Evolutionary conservation across 768 basidiomycete species (phyloP).

Genomic region (Terana coerulea): DNA sequence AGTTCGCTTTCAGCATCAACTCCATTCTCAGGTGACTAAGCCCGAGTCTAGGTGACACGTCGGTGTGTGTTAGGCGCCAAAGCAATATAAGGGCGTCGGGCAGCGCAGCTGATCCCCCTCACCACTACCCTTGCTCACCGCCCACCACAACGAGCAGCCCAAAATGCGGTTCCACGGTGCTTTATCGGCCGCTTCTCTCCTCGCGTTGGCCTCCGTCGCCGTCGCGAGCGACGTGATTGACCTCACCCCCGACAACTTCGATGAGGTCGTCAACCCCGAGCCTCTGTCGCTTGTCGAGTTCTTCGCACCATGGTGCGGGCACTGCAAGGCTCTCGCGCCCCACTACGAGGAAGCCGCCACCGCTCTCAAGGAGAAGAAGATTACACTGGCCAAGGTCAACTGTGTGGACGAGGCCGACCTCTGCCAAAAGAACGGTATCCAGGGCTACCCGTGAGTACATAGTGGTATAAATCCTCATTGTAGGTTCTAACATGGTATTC

Average conservation of each 20-base stretch:
- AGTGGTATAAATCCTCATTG: neutral
- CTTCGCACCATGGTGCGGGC: conserved; percentile 94
- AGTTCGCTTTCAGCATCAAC: neutral
- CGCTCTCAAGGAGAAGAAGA: conserved; percentile 80
- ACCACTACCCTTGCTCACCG: neutral
- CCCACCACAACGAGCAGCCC: conserved; percentile 12
- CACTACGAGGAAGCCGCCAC: conserved; percentile 95
- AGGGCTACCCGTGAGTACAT: conserved; percentile 90
- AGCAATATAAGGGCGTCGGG: neutral
- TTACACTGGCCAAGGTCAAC: conserved; percentile 95
- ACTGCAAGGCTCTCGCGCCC: conserved; percentile 93
- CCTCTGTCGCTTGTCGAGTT: conserved; percentile 89
- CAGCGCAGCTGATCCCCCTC: neutral
- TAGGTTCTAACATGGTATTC: neutral
- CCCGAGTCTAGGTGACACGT: conserved; percentile 6
- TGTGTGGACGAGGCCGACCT: conserved; percentile 93
- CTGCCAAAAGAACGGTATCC: conserved; percentile 82
- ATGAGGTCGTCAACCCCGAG: conserved; percentile 59
- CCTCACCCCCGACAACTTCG: conserved; percentile 68
- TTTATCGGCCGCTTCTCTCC: conserved; percentile 47
- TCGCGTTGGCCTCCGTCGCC: conserved; percentile 50
- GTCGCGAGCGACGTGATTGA: conserved; percentile 77
- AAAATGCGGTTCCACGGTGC: conserved; percentile 62
- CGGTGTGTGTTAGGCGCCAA: conserved; percentile 2
- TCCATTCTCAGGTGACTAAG: neutral